phyloP scores from a whole-genome alignment of 2,329 filamentous ascomycete genomes.

The Passalora sequoiae region DNA sequence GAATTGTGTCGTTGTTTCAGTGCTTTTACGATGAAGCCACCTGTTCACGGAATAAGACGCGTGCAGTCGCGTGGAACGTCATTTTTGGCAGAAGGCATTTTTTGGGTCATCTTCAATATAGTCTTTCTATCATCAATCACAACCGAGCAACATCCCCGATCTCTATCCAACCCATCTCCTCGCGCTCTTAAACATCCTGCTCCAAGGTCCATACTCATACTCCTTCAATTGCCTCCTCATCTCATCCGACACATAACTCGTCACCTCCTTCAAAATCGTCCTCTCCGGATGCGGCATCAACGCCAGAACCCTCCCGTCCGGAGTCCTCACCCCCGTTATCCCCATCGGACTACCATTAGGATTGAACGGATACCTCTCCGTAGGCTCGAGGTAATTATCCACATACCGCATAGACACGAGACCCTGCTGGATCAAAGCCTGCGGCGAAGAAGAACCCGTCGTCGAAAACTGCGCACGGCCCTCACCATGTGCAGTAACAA shows the following conservation, averaged over 20 bases:
- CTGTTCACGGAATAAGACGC: no score
- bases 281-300: conserved; percentile 94
- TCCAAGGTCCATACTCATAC: conserved; percentile 81
- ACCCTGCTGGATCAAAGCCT: conserved; percentile 57
- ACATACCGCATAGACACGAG: conserved; percentile 77
- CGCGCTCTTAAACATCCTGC: conserved; percentile 79
- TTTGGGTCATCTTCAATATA: no score
- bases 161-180: conserved; percentile 73
- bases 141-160: no score
- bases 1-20: no score
- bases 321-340: conserved; percentile 72
- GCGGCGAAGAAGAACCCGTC: conserved; percentile 45
- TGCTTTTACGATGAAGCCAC: no score
- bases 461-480: conserved; percentile 63
- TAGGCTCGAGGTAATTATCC: conserved; percentile 70
- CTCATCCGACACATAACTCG: conserved; percentile 66
- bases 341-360: conserved; percentile 78
- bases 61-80: no score
- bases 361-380: conserved; percentile 83
- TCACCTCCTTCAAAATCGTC: conserved; percentile 74
- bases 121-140: no score
- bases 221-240: conserved; percentile 58
- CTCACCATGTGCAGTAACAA: conserved; percentile 86
- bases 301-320: conserved; percentile 73
- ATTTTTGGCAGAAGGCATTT: no score